phyloP scores from a whole-genome alignment of 2,329 filamentous ascomycete species.

The Trichothecium roseum region DNA sequence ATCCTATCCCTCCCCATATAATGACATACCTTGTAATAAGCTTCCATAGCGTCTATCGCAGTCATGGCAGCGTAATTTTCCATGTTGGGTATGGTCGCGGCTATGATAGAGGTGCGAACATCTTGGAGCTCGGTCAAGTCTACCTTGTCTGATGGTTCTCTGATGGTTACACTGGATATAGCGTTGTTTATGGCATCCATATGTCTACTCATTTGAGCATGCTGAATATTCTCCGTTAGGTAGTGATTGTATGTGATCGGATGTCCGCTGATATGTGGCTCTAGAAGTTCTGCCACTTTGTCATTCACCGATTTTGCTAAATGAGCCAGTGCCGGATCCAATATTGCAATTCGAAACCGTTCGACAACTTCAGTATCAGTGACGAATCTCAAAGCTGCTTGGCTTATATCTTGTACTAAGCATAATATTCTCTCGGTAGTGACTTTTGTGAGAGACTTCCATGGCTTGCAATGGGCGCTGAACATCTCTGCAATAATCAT shows the following conservation, averaged over 20 bases:
- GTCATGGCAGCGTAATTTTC: slow-evolving; percentile 17
- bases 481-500: slow-evolving; percentile 50
- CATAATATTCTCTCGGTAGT: slow-evolving; percentile 16
- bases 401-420: slow-evolving; percentile 24
- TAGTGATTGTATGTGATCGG: slow-evolving; percentile 43
- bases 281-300: slow-evolving; percentile 34
- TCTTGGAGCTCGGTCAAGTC: too few species aligned
- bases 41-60: slow-evolving; percentile 23
- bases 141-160: too few species aligned
- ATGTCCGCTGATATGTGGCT: slow-evolving; percentile 30
- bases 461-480: slow-evolving; percentile 43
- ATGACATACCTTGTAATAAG: slow-evolving; percentile 31
- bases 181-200: too few species aligned
- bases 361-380: slow-evolving; percentile 31
- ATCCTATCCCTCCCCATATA: too few species aligned
- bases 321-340: slow-evolving; percentile 19
- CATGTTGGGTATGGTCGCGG: slow-evolving; percentile 20
- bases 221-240: slow-evolving; percentile 27
- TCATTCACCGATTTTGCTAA: slow-evolving; percentile 36
- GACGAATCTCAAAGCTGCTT: slow-evolving; percentile 26
- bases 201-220: slow-evolving; percentile 12
- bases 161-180: too few species aligned
- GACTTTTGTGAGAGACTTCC: slow-evolving; percentile 32
- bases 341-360: slow-evolving; percentile 36
- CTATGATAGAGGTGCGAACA: too few species aligned